Evolutionary conservation across 139 green algal genomes (phyloP).

Genomic region (Chlamydomonas eustigma): DNA sequence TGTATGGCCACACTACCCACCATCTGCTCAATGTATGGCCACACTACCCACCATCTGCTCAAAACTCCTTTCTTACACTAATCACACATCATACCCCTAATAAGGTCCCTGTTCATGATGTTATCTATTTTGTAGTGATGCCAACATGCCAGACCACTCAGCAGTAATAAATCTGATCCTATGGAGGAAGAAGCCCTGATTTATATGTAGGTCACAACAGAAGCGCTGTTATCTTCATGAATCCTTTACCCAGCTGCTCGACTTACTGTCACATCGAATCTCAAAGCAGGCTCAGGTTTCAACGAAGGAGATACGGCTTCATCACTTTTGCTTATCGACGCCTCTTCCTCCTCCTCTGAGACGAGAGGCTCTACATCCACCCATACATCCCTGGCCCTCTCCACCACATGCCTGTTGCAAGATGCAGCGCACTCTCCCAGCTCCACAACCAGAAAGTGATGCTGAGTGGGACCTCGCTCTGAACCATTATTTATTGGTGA

Average conservation of each 20-base stretch:
- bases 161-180: neutral
- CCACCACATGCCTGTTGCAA: too few species aligned
- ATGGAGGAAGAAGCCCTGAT: neutral
- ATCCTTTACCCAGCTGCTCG: neutral
- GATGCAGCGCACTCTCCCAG: slow-evolving; percentile 20
- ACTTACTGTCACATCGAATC: neutral
- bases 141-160: too few species aligned
- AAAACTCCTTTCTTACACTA: too few species aligned
- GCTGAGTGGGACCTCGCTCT: slow-evolving; percentile 4
- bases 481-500: neutral
- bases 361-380: slow-evolving; percentile 20
- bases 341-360: neutral
- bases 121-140: too few species aligned
- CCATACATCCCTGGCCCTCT: slow-evolving; percentile 35
- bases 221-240: neutral
- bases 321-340: too few species aligned
- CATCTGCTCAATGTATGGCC: neutral
- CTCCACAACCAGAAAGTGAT: slow-evolving; percentile 47
- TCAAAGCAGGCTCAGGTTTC: neutral
- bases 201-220: neutral
- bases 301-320: too few species aligned
- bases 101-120: too few species aligned
- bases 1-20: neutral
- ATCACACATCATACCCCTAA: too few species aligned
- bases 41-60: neutral